Conservation (phyloP, 441 rosid genomes). For the Pelargonium australe region DNA sequence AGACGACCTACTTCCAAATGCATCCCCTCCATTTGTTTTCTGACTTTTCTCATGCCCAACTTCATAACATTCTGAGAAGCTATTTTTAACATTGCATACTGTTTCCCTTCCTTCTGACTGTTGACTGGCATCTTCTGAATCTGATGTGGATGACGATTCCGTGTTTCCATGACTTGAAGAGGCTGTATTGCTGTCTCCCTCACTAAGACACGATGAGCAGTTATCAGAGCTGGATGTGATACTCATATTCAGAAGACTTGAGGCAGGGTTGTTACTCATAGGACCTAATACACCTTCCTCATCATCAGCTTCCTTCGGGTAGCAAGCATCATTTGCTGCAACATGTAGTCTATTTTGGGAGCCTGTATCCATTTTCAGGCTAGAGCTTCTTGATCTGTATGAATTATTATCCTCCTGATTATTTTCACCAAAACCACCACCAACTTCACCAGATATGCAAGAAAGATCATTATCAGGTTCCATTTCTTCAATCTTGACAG, state of each 20-base stretch:
- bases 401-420: conserved; percentile 26
- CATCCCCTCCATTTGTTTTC: conserved; percentile 26
- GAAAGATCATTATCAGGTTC: conserved; percentile 23
- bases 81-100: conserved; percentile 29
- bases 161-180: conserved; percentile 52
- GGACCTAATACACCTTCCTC: conserved; percentile 32
- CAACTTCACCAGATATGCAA: conserved; percentile 34
- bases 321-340: conserved; percentile 26
- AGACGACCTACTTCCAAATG: conserved; percentile 29
- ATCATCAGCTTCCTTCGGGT: conserved; percentile 28
- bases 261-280: conserved; percentile 18
- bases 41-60: conserved; percentile 31
- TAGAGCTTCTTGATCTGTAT: conserved; percentile 25
- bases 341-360: conserved; percentile 29
- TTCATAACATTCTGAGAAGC: conserved; percentile 34
- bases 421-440: conserved; percentile 32
- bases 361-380: conserved; percentile 23
- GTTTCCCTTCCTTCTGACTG: conserved; percentile 57
- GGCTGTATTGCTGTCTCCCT: too few relatives aligned
- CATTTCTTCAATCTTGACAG: conserved; percentile 34
- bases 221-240: conserved; percentile 65
- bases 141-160: conserved; percentile 72
- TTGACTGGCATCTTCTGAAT: conserved; percentile 72
- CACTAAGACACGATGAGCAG: conserved; percentile 77
- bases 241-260: conserved; percentile 32